phyloP scores from a whole-genome alignment of 176 grass and related monocot genomes.

The Raddia distichophylla region DNA sequence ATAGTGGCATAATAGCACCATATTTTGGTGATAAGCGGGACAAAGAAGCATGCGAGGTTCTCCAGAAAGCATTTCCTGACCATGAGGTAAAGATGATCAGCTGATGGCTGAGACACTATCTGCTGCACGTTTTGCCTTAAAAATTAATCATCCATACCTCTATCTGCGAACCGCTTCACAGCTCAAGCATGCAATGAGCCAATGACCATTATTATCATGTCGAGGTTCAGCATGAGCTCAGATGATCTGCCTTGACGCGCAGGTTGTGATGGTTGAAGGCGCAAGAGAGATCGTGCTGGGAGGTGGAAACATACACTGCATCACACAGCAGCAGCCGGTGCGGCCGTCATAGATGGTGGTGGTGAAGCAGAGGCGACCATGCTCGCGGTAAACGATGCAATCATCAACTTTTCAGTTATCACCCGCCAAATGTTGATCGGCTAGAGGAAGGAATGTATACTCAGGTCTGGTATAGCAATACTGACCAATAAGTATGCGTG shows the following conservation, averaged over 20 bases:
- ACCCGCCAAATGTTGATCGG: neutral
- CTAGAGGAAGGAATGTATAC: neutral
- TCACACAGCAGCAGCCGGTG: conserved; percentile 88
- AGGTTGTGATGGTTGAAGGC: conserved; percentile 91
- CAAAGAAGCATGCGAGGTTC: conserved; percentile 51
- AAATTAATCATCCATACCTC: neutral
- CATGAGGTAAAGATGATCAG: conserved; percentile 50
- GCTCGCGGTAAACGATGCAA: neutral
- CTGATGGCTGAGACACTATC: neutral
- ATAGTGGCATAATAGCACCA: conserved; percentile 72
- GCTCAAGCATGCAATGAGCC: neutral
- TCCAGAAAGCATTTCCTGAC: conserved; percentile 64
- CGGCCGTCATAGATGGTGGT: neutral
- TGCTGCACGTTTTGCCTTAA: neutral
- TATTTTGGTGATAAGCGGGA: conserved; percentile 80
- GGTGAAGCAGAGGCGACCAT: neutral
- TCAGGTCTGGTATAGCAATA: neutral
- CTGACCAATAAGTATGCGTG: neutral
- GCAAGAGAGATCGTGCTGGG: conserved; percentile 81
- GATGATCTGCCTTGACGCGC: neutral
- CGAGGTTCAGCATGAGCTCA: neutral
- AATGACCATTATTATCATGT: neutral
- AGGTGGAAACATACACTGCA: conserved; percentile 94
- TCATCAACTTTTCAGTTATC: neutral
- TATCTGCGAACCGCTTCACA: neutral